Evolutionary conservation across 345 rosid species (phyloP), one percentile per base, ranked within the genome.

Genomic region (Salix dunnii): DNA sequence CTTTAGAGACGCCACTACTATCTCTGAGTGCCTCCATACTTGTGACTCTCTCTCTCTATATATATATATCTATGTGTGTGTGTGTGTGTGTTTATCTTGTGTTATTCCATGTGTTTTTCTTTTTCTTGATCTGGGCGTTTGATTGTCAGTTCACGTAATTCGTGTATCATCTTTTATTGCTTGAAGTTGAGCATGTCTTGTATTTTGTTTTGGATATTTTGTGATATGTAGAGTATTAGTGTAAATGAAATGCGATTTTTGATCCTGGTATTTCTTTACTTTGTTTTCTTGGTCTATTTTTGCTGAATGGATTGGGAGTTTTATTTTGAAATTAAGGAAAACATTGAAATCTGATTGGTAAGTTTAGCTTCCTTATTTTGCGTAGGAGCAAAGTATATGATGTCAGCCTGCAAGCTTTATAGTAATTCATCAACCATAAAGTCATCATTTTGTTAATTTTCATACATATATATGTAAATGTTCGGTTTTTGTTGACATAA

Each of bases 21-120:
- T 88, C 73, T 83, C 86, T 23, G 89, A 85, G 70, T 88, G 91
- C 70, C 88, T 88, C 65, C 89, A 88, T 72, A 80, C 88, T 21
- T 88, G 91, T 88, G 16, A 81, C 85, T 78, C 79, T 38, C 49
- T 28, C 17, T 49, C 53, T 65, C 18, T 7, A n/a, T n/a, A n/a
- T n/a, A n/a, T n/a, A n/a, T n/a, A 25, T 53, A 3, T 17, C 30
- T 28, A 28, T 28, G 2, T 28, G 2, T 35, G 0, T 35, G 5
- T 75, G 11, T 58, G 0, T 14, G 20, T 55, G n/a, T 27, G 58
- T 72, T 53, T 23, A 53, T 58, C 43, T 70, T 23, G 17, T 28
- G 43, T 74, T 64, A 67, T 7, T 20, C 35, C 60, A 30, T 40
- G 17, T 65, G 70, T 20, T 42, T 30, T 38, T 64, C 31, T 27